Conservation (phyloP, 345 rosid genomes). For the Raphanus sativus region DNA sequence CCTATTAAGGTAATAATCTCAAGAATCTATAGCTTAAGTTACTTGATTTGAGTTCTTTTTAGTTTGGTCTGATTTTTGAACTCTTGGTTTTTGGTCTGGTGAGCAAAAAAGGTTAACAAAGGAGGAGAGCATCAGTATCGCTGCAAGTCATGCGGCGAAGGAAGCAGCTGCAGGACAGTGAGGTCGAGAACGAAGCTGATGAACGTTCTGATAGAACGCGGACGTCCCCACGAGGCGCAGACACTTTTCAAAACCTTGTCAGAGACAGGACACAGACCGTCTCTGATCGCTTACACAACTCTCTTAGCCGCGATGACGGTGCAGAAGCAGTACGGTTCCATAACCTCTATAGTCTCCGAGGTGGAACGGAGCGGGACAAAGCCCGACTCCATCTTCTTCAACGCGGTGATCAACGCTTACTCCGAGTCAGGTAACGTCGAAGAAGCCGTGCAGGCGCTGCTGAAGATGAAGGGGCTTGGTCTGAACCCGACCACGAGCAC, state of each 20-base stretch:
- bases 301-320: constrained; percentile 60
- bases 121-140: constrained; percentile 7
- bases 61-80: too few species aligned
- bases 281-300: constrained; percentile 57
- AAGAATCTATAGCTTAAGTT: not conserved
- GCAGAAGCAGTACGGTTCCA: constrained; percentile 51
- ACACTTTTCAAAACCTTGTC: constrained; percentile 47
- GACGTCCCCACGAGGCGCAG: constrained; percentile 55
- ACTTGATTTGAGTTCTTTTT: too few species aligned
- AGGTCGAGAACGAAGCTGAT: constrained; percentile 58
- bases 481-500: constrained; percentile 57
- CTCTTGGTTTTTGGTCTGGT: too few species aligned
- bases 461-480: constrained; percentile 63
- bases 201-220: constrained; percentile 53
- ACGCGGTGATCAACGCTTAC: constrained; percentile 64
- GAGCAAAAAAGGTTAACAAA: not conserved
- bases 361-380: constrained; percentile 50
- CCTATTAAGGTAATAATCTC: constrained; percentile 26
- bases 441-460: constrained; percentile 47
- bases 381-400: constrained; percentile 55
- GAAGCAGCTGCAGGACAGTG: constrained; percentile 52
- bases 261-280: constrained; percentile 55
- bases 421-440: constrained; percentile 62
- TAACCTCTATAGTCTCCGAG: constrained; percentile 48
- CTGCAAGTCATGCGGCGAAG: constrained; percentile 42